Evolutionary conservation across 73 alveolate species (phyloP).

Genomic region (Tetrahymena elliotti): DNA sequence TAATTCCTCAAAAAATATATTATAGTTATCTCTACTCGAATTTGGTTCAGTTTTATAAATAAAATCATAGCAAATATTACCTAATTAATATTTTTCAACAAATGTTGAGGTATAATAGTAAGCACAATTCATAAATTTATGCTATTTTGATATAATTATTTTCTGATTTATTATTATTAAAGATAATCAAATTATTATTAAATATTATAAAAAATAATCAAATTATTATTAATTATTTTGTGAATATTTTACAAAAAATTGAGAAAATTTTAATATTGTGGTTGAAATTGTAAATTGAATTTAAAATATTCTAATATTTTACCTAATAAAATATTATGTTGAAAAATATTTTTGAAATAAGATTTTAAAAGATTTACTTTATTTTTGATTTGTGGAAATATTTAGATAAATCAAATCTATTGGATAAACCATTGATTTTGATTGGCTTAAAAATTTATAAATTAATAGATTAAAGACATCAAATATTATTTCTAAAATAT

Average conservation of each 20-base stretch:
- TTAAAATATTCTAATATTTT: no score
- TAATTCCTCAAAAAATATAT: neutral
- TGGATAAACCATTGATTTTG: neutral
- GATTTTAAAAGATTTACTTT: no score
- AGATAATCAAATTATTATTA: no score
- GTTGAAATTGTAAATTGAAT: no score
- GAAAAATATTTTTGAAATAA: no score
- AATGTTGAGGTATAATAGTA: neutral
- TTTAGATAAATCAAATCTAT: neutral
- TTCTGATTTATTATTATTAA: no score
- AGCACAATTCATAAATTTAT: neutral
- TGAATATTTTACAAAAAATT: no score
- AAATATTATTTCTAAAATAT: neutral
- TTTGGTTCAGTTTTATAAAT: neutral
- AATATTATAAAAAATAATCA: no score
- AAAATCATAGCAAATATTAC: neutral
- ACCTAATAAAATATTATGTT: no score
- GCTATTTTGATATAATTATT: neutral
- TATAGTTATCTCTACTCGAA: neutral
- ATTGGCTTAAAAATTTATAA: neutral
- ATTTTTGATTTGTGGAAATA: no score
- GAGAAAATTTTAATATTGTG: no score
- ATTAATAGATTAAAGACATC: neutral
- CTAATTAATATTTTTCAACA: neutral
- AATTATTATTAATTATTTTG: no score